Base-by-base conservation (phyloP, 768 basidiomycete genomes). In the Chalciporus piperatus region DNA sequence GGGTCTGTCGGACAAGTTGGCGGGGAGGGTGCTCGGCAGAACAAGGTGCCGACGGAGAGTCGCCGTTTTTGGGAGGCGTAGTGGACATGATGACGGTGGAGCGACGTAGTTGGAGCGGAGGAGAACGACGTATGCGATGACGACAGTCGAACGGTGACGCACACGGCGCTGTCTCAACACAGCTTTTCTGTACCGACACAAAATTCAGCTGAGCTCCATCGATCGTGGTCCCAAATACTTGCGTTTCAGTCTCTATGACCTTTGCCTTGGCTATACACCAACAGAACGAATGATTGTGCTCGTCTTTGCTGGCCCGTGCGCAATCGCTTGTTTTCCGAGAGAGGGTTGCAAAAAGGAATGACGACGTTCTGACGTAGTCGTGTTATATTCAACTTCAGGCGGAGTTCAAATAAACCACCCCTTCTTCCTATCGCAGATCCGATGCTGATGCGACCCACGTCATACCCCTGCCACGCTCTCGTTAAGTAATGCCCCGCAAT, bases 351-450 rank as follows among this genome's bases (percentile, higher is more conserved):
- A 70, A 59, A 59, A 60, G 57, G 55, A 55, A 72, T 72, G 71
- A 72, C 71, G 71, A 72, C 62, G 66, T 72, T n/a, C 71, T 72
- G 71, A 72, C 71, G 71, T 72, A 74, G 72, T 62, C 65, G 69
- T 65, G 67, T 64, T 64, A 70, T 72, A 70, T 72, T 72, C 65
- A 59, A 74, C 71, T 72, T 73, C 62, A 66, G 53, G 72, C 71
- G 71, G 71, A 72, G 72, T 57, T 74, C 72, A 52, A 72, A 67
- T 63, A 19, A 42, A 33, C n/a, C n/a, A 41, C 28, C 45, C 52
- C 54, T 45, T 45, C 51, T 59, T 50, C 66, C 59, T 64, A 69
- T 69, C 65, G 67, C 51, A 70, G 62, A 70, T 69, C 67, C 59
- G 61, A 66, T 64, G 59, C 41, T 62, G 59, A 70, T 69, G 62